phyloP scores from a whole-genome alignment of 495 filamentous ascomycete species.

The Pyrenula aspistea region DNA sequence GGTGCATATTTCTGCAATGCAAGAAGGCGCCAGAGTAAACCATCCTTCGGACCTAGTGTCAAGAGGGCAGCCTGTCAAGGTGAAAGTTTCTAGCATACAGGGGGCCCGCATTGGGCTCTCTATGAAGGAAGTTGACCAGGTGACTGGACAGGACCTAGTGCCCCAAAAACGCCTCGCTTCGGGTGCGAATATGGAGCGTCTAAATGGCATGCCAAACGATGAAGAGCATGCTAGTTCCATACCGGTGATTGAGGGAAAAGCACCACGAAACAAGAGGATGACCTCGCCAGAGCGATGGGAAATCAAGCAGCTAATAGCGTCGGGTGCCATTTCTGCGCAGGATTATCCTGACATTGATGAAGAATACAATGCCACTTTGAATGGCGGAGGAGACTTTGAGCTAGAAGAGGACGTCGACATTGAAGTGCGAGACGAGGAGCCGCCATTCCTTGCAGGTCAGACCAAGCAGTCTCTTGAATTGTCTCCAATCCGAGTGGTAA shows the following conservation, averaged over 20 bases:
- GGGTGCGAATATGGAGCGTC: slow-evolving; percentile 78
- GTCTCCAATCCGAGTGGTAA: slow-evolving; percentile 90
- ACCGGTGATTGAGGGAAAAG: slow-evolving; percentile 52
- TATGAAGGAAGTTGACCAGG: slow-evolving; percentile 96
- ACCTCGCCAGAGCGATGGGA: slow-evolving; percentile 96
- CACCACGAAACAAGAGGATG: slow-evolving; percentile 64
- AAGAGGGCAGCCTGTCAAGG: slow-evolving; percentile 73
- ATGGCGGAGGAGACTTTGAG: slow-evolving; percentile 79
- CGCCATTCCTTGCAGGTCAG: slow-evolving; percentile 90
- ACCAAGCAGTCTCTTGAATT: slow-evolving; percentile 92
- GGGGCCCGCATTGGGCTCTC: slow-evolving; percentile 70
- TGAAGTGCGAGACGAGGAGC: slow-evolving; percentile 90
- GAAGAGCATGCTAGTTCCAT: slow-evolving; percentile 52
- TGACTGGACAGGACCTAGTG: slow-evolving; percentile 71
- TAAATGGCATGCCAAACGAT: slow-evolving; percentile 42
- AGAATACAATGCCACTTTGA: slow-evolving; percentile 78
- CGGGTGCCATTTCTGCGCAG: slow-evolving; percentile 76
- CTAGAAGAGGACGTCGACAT: slow-evolving; percentile 97
- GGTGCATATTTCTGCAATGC: slow-evolving; percentile 92
- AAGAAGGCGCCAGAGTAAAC: slow-evolving; percentile 76
- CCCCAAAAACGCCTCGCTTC: slow-evolving; percentile 76
- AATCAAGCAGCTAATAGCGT: slow-evolving; percentile 91
- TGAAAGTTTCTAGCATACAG: slow-evolving; percentile 85
- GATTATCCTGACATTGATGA: slow-evolving; percentile 95
- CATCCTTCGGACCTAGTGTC: slow-evolving; percentile 82